Evolutionary conservation across 768 basidiomycete genomes (phyloP).

Genomic region (Tylopilus felleus): DNA sequence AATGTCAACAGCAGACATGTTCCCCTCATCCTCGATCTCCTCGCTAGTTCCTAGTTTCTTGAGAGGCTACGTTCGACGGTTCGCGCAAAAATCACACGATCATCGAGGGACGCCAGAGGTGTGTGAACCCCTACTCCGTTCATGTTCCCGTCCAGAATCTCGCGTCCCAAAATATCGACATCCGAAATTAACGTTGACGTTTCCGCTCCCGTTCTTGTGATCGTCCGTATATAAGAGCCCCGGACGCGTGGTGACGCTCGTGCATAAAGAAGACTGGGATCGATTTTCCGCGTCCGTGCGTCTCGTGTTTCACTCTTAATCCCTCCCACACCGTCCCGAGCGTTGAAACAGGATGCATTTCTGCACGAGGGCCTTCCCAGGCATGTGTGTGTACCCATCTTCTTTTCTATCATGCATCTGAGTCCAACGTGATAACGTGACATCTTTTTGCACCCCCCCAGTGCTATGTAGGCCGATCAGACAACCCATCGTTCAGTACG

Average conservation of each 20-base stretch:
- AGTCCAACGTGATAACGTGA: slow-evolving; percentile 58
- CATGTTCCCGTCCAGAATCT: not conserved
- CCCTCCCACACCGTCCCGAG: too few species aligned
- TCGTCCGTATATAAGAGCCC: slow-evolving; percentile 52
- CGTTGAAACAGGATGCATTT: slow-evolving; percentile 26
- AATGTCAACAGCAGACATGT: not conserved
- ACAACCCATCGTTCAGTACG: slow-evolving; percentile 88
- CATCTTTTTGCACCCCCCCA: not conserved
- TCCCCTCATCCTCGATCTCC: not conserved
- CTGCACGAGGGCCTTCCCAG: slow-evolving; percentile 34
- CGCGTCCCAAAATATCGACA: not conserved
- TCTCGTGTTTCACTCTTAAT: not conserved
- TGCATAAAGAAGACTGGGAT: slow-evolving; percentile 89
- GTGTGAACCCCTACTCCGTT: not conserved
- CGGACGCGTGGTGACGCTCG: slow-evolving; percentile 85
- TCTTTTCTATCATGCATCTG: too few species aligned
- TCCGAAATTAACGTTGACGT: not conserved
- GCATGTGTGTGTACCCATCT: too few species aligned
- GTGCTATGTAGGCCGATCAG: slow-evolving; percentile 85
- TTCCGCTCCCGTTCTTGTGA: too few species aligned
- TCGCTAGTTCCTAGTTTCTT: slow-evolving; percentile 70
- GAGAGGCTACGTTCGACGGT: slow-evolving; percentile 86
- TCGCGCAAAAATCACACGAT: slow-evolving; percentile 90
- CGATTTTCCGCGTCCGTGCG: slow-evolving; percentile 63
- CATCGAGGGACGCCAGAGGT: slow-evolving; percentile 90